Evolutionary conservation across 148 eudicot species (phyloP), one percentile per base, ranked within the genome.

Genomic region (Amaranthus palmeri): DNA sequence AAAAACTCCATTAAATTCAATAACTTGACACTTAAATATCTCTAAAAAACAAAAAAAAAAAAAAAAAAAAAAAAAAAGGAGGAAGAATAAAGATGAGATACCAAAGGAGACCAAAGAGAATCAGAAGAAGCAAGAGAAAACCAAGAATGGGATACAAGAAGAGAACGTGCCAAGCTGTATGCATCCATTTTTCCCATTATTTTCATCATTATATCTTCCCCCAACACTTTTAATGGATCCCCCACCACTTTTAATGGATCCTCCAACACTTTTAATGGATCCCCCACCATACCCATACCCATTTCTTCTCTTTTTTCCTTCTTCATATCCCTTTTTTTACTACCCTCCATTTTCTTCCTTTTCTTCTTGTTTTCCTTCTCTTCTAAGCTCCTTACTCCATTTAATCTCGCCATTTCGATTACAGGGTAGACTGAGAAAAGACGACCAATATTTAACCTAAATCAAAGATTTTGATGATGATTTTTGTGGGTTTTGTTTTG

Each of bases 91-190:
- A 46, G 61, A 58, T 68, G 11, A 58, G 52, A 8, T 67, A 90
- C 96, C 96, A 81, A 79, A 71, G 77, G 79, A 51, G 81, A 69
- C 97, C 93, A 91, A 49, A 91, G 80, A 54, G 72, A 14, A 56
- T 91, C 91, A 73, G 81, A 76, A 53, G 88, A 87, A 72, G 93
- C 93, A 50, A 88, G 82, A 7, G 76, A 80, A 17, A 78, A 71
- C 97, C 97, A 91, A 14, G 78, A 79, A 8, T 84, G 89, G 14
- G 90, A 88, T 15, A 87, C 91, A 47, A 80, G 77, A 18, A 83
- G 90, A 0, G 86, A 80, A 11, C 72, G 85, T 66, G 85, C 90
- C 83, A 87, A 74, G 75, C 87, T 84, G 72, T 78, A 81, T 81
- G 93, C 88, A 78, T 91, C 88, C 0, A 91, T 72, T 62, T 41